Percentiles rank a stretch among this genome's conserved stretches.
Evolutionary conservation across 495 filamentous ascomycete genomes (phyloP).

Genomic region (Cercophora scortea): DNA sequence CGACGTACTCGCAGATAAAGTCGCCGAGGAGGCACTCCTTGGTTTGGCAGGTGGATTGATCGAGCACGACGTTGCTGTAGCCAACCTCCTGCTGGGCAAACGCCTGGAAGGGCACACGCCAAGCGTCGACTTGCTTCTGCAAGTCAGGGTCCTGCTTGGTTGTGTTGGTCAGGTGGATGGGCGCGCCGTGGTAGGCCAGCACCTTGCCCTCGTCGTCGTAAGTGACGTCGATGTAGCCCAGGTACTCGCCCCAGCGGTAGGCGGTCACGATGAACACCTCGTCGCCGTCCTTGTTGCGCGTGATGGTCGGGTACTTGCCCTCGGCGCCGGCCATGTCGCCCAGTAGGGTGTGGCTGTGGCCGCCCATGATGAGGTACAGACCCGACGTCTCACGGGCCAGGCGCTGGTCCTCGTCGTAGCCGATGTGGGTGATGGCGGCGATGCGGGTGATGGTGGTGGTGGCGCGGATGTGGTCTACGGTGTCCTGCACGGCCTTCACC

Average conservation of each 20-base stretch:
- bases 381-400: constrained; percentile 43
- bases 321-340: constrained; percentile 40
- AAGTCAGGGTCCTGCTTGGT: constrained; percentile 43
- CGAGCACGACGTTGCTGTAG: constrained; percentile 34
- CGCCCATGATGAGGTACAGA: constrained; percentile 50
- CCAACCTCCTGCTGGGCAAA: constrained; percentile 42
- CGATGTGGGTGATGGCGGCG: constrained; percentile 52
- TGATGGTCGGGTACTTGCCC: constrained; percentile 50
- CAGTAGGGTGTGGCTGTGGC: constrained; percentile 52
- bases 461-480: constrained; percentile 42
- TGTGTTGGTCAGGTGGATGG: constrained; percentile 47
- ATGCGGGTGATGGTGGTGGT: constrained; percentile 45
- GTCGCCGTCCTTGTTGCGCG: constrained; percentile 45
- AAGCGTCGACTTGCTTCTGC: constrained; percentile 42
- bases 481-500: constrained; percentile 41
- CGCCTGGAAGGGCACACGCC: constrained; percentile 45
- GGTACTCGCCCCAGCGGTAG: constrained; percentile 53
- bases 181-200: constrained; percentile 46
- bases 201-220: constrained; percentile 45
- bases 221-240: constrained; percentile 51
- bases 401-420: constrained; percentile 47
- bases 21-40: constrained; percentile 46
- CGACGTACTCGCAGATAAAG: constrained; percentile 37
- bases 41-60: constrained; percentile 42
- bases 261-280: constrained; percentile 55